Evolutionary conservation across 495 filamentous ascomycete genomes (phyloP).

Genomic region (Daldinia grandis): DNA sequence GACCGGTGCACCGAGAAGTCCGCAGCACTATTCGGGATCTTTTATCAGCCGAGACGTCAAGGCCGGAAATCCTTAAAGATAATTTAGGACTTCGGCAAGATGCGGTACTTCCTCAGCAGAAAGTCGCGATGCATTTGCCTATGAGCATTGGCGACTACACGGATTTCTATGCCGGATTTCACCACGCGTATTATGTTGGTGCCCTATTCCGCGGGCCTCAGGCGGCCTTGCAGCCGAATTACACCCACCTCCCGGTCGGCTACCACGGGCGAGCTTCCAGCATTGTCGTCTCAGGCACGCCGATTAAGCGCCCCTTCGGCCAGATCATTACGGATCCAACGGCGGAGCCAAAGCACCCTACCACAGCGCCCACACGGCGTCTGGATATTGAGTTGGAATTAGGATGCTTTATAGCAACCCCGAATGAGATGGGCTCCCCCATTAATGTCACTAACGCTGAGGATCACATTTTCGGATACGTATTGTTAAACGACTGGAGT

Average conservation of each 20-base stretch:
- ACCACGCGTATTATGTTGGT: constrained; percentile 87
- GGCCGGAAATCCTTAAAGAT: constrained; percentile 47
- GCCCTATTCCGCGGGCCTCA: constrained; percentile 82
- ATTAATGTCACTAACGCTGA: constrained; percentile 70
- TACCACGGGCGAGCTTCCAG: constrained; percentile 88
- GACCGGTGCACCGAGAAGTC: constrained; percentile 73
- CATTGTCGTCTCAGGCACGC: constrained; percentile 78
- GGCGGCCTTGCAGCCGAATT: constrained; percentile 88
- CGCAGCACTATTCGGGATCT: constrained; percentile 77
- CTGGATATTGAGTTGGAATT: constrained; percentile 92
- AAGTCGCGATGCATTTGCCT: constrained; percentile 78
- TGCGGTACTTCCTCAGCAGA: constrained; percentile 59
- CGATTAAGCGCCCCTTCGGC: constrained; percentile 78
- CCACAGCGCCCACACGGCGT: constrained; percentile 68
- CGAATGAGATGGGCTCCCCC: constrained; percentile 70
- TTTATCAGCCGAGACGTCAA: constrained; percentile 63
- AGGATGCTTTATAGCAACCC: constrained; percentile 77
- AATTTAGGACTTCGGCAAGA: constrained; percentile 43
- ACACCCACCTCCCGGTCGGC: constrained; percentile 87
- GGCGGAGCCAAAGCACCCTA: constrained; percentile 65
- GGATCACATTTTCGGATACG: constrained; percentile 83
- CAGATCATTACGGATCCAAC: constrained; percentile 76
- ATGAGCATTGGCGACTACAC: constrained; percentile 95
- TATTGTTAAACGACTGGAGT: constrained; percentile 95
- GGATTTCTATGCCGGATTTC: constrained; percentile 92